Percentiles rank a stretch among this genome's conserved stretches.
phyloP scores from a whole-genome alignment of 371 early-diverging fungal species.

The Mortierella sp. region DNA sequence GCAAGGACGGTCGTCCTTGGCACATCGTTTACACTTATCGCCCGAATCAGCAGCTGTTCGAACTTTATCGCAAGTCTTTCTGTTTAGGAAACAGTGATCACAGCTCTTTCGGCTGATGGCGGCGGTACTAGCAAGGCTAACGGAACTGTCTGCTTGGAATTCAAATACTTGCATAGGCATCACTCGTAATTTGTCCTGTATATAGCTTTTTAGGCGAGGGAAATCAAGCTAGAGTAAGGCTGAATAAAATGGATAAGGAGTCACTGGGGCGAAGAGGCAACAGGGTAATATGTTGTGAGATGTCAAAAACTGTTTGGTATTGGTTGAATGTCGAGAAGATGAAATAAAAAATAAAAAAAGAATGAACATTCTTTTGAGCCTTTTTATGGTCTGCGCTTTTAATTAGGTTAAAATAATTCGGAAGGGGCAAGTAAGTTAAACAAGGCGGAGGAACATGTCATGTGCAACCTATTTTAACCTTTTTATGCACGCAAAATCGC shows the following conservation, averaged over 20 bases:
- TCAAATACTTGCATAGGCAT: conserved; percentile 55
- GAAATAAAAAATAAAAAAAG: background rate
- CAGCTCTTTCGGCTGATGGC: conserved; percentile 55
- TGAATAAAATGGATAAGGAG: background rate
- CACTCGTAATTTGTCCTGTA: background rate
- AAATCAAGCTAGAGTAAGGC: too few species aligned
- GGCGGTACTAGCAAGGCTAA: conserved; percentile 47
- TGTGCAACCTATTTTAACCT: background rate
- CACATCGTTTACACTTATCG: conserved; percentile 51
- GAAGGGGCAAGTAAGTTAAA: background rate
- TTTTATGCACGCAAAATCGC: too few species aligned
- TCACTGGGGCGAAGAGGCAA: background rate
- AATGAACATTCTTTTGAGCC: background rate
- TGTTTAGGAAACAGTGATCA: conserved; percentile 54
- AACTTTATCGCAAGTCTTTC: conserved; percentile 55
- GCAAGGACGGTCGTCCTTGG: conserved; percentile 50
- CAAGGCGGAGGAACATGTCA: background rate
- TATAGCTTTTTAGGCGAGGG: background rate
- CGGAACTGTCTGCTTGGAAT: conserved; percentile 50
- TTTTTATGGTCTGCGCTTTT: background rate
- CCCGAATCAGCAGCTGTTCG: conserved; percentile 39
- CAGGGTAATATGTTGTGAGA: background rate
- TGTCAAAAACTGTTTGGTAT: background rate
- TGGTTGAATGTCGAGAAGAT: background rate
- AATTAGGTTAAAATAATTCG: background rate